Percentiles rank a stretch among this genome's conserved stretches.
Evolutionary conservation across 495 filamentous ascomycete species (phyloP).

Genomic region (Cudoniella acicularis): DNA sequence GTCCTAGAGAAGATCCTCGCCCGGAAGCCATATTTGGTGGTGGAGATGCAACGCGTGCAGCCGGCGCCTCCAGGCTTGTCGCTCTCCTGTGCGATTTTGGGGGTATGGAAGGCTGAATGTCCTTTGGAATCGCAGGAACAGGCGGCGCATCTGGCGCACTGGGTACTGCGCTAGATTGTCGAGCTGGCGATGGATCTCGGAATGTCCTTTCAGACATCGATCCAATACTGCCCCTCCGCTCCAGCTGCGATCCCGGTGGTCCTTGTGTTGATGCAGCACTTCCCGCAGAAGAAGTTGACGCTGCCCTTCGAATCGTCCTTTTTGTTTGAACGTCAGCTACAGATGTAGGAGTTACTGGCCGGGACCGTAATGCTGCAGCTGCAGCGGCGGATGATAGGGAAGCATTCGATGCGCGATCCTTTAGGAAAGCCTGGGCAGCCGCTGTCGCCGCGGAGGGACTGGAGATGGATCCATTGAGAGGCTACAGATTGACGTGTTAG

Average conservation of each 20-base stretch:
- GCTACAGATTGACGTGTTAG: conserved; percentile 38
- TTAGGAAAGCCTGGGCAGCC: conserved; percentile 75
- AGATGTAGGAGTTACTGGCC: conserved; percentile 68
- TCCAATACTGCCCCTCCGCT: conserved; percentile 62
- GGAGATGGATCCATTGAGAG: conserved; percentile 55
- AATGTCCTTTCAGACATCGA: conserved; percentile 89
- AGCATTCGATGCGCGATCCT: conserved; percentile 56
- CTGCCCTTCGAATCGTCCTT: conserved; percentile 69
- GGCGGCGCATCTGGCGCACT: conserved; percentile 56
- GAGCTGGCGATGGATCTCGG: conserved; percentile 61
- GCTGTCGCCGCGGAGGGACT: conserved; percentile 70
- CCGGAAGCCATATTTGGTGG: conserved; percentile 36
- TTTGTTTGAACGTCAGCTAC: conserved; percentile 84
- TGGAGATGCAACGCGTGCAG: conserved; percentile 45
- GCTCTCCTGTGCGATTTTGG: conserved; percentile 39
- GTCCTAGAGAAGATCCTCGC: conserved; percentile 43
- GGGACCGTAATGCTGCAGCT: conserved; percentile 74
- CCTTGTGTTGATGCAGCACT: conserved; percentile 42
- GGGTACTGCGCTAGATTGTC: conserved; percentile 27
- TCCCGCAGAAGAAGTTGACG: conserved; percentile 63
- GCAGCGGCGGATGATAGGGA: conserved; percentile 80
- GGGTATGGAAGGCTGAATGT: conserved; percentile 27
- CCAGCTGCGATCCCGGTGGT: conserved; percentile 42
- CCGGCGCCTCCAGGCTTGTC: conserved; percentile 49
- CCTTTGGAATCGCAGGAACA: conserved; percentile 65